Evolutionary conservation across 2,329 filamentous ascomycete genomes (phyloP), one percentile per base, ranked within the genome.

Genomic region (Pestalotiopsis fici): DNA sequence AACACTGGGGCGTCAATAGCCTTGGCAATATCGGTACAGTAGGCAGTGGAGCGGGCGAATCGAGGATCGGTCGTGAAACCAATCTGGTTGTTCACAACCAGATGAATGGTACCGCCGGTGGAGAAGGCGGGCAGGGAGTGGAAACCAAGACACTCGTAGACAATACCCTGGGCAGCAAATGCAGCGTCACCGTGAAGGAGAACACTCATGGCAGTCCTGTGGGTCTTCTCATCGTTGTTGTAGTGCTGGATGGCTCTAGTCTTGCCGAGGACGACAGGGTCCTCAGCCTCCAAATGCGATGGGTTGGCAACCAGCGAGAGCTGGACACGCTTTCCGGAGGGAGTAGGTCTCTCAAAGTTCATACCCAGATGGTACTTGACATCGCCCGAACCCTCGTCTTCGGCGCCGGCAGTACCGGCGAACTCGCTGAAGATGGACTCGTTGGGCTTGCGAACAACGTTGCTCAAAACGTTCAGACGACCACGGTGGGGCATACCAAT

Each of bases 361-460:
- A 99, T 99, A 78, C 96, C 96, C 76, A 99, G 86, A 85, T 99
- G 96, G 85, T 99, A 99, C 84, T 99, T 99, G 82, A 99, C 96
- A 80, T 99, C 96, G 76, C 96, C 96, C 67, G 96, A 98, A 68
- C 96, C 96, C 83, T 99, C 95, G 74, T 98, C 96, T 74, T 93
- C 92, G 66, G 93, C 93, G 78, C 93, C 94, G 25, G 92, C 85
- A 59, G 92, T 93, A 74, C 96, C 96, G 70, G 93, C 93, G 77
- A 99, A 99, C 82, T 99, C 96, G 79, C 93, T 97, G 86, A 99
- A 99, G 82, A 99, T 99, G 72, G 96, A 98, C 85, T 98, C 96
- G 82, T 99, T 99, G 75, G 96, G 95, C 85, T 99, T 99, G 78
- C 96, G 92, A 74, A 99, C 96, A 77, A 99, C 96, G 83, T 99